Conservation (phyloP, 2,329 filamentous ascomycete species). For the Fusarium secorum region DNA sequence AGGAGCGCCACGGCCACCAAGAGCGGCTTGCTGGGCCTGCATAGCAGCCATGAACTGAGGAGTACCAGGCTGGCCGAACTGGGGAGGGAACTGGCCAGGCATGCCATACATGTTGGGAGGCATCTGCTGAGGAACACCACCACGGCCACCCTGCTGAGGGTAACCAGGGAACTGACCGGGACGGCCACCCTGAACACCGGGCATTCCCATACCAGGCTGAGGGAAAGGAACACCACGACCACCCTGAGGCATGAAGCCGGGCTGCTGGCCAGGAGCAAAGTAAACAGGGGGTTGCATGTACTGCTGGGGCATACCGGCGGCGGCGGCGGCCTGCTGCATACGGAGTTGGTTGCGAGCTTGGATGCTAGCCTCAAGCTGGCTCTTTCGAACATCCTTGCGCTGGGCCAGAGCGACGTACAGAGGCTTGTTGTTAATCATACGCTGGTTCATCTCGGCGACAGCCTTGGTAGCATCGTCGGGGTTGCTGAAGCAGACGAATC, state of each 20-base stretch:
- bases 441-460: conserved; percentile 99
- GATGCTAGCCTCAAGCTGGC: conserved; percentile 98
- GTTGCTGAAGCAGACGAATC: conserved; percentile 99
- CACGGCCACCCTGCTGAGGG: conserved; percentile 87
- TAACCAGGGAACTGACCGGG: conserved; percentile 88
- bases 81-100: conserved; percentile 80
- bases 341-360: conserved; percentile 98
- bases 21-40: conserved; percentile 71
- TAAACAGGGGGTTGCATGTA: conserved; percentile 92
- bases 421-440: conserved; percentile 97
- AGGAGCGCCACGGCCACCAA: conserved; percentile 70
- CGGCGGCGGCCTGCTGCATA: conserved; percentile 95
- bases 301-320: conserved; percentile 85
- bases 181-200: conserved; percentile 79
- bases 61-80: conserved; percentile 81
- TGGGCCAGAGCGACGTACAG: conserved; percentile 97
- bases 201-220: conserved; percentile 69
- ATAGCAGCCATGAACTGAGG: conserved; percentile 84
- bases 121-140: conserved; percentile 85
- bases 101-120: conserved; percentile 87
- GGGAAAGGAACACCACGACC: conserved; percentile 74
- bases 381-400: conserved; percentile 99
- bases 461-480: conserved; percentile 99
- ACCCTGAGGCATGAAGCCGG: conserved; percentile 70
- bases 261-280: conserved; percentile 84